Percentiles rank a stretch among this genome's conserved stretches.
These are phyloP conservation scores for Filobasidium wieringae DNA, from an alignment of 768 basidiomycete species.

Conservation along the genomic window DNA sequence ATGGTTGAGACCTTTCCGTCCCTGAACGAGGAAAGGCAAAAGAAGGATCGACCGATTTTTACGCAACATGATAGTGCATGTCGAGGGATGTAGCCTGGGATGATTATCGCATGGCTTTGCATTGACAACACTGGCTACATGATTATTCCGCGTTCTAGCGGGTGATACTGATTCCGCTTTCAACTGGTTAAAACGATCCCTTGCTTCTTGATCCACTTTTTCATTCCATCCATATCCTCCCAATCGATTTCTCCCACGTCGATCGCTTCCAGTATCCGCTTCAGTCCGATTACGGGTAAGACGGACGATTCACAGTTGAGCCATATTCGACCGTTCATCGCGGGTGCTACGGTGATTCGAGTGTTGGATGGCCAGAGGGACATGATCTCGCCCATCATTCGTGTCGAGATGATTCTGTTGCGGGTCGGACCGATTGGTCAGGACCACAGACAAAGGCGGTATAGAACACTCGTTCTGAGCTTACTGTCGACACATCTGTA, in stretches of 20 bases:
- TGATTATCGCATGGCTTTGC: too few relatives aligned
- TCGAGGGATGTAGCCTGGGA: too few relatives aligned
- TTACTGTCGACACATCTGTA: constrained; percentile 76
- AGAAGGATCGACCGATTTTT: too few relatives aligned
- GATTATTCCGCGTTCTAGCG: too few relatives aligned
- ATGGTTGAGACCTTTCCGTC: constrained; percentile 61
- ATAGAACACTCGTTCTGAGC: constrained; percentile 27
- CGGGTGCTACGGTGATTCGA: constrained; percentile 68
- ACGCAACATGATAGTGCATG: too few relatives aligned
- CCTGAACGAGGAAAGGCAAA: constrained; percentile 9
- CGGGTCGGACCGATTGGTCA: neutral
- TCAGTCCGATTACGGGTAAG: constrained; percentile 60
- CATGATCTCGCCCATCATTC: constrained; percentile 1
- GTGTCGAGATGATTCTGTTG: neutral
- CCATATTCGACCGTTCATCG: constrained; percentile 89
- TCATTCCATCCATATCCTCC: constrained; percentile 21
- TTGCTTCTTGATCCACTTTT: constrained; percentile 9
- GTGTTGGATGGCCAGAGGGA: constrained; percentile 5
- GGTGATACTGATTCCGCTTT: too few relatives aligned
- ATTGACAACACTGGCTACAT: too few relatives aligned
- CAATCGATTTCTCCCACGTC: constrained; percentile 42
- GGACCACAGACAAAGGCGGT: neutral
- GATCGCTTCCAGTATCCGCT: constrained; percentile 67
- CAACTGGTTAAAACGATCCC: neutral
- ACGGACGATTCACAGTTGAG: constrained; percentile 56